These are phyloP conservation scores for Skeletonema tropicum DNA, from an alignment of 108 stramenopile species.

Conservation along the genomic window DNA sequence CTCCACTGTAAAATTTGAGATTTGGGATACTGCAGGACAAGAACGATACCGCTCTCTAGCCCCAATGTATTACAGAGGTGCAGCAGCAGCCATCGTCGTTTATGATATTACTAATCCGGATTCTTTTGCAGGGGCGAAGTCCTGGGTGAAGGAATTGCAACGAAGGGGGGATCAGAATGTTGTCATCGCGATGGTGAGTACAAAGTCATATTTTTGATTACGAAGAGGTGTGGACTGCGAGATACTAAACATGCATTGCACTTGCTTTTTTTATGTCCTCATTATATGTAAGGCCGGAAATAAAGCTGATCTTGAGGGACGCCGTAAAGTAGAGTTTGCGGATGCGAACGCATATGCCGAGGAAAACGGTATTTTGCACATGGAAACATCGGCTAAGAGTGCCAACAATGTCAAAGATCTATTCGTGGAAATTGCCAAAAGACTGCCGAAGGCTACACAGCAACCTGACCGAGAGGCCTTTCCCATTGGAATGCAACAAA, in stretches of 20 bases:
- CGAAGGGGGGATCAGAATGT: slow-evolving; percentile 97
- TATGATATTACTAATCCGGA: slow-evolving; percentile 97
- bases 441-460: slow-evolving; percentile 89
- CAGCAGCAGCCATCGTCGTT: slow-evolving; percentile 93
- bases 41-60: slow-evolving; percentile 75
- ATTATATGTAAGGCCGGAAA: slow-evolving; percentile 80
- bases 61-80: slow-evolving; percentile 93
- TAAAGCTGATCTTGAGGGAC: slow-evolving; percentile 89
- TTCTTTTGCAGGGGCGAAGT: slow-evolving; percentile 96
- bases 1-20: slow-evolving; percentile 97
- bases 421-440: slow-evolving; percentile 92
- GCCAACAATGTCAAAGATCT: slow-evolving; percentile 93
- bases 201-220: background rate
- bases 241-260: background rate
- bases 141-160: slow-evolving; percentile 99
- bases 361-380: slow-evolving; percentile 92
- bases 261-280: background rate
- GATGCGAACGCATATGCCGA: slow-evolving; percentile 94
- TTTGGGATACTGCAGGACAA: slow-evolving; percentile 98
- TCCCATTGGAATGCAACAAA: slow-evolving; percentile 85
- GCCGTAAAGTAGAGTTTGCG: slow-evolving; percentile 89
- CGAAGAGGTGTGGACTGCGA: background rate
- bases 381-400: slow-evolving; percentile 97
- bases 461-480: slow-evolving; percentile 95
- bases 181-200: slow-evolving; percentile 90